phyloP scores from a whole-genome alignment of 139 green algal species.

The Picochlorum sp. region DNA sequence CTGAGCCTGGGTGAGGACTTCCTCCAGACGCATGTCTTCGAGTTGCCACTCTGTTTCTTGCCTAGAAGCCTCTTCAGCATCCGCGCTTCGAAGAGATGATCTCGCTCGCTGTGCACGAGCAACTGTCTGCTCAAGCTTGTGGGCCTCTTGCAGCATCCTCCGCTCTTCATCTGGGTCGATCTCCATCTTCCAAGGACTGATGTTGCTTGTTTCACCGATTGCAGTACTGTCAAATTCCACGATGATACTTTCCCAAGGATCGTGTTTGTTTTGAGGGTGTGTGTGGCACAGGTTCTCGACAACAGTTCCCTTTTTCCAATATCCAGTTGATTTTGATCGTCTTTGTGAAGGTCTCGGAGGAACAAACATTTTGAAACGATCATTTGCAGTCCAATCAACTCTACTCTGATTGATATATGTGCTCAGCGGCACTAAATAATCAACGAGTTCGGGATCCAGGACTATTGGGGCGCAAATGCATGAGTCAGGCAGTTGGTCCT shows the following conservation, averaged over 20 bases:
- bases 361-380: constrained; percentile 73
- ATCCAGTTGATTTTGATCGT: constrained; percentile 35
- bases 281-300: not conserved
- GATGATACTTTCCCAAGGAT: constrained; percentile 66
- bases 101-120: constrained; percentile 24
- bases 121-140: constrained; percentile 28
- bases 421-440: constrained; percentile 54
- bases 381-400: constrained; percentile 48
- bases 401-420: constrained; percentile 37
- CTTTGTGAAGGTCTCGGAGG: constrained; percentile 42
- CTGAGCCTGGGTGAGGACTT: constrained; percentile 14
- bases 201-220: constrained; percentile 16
- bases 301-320: constrained; percentile 64
- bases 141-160: constrained; percentile 32
- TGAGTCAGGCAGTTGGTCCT: constrained; percentile 18
- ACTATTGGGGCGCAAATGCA: constrained; percentile 46
- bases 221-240: constrained; percentile 54
- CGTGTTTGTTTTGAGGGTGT: constrained; percentile 12
- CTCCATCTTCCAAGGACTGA: constrained; percentile 80
- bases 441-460: constrained; percentile 58
- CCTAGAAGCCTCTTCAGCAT: not conserved
- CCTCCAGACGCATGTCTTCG: constrained; percentile 8
- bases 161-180: constrained; percentile 57
- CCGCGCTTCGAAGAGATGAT: not conserved
- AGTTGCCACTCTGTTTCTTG: not conserved